Evolutionary conservation across 441 rosid genomes (phyloP), one percentile per base, ranked within the genome.

Genomic region (Omphalea diandra): DNA sequence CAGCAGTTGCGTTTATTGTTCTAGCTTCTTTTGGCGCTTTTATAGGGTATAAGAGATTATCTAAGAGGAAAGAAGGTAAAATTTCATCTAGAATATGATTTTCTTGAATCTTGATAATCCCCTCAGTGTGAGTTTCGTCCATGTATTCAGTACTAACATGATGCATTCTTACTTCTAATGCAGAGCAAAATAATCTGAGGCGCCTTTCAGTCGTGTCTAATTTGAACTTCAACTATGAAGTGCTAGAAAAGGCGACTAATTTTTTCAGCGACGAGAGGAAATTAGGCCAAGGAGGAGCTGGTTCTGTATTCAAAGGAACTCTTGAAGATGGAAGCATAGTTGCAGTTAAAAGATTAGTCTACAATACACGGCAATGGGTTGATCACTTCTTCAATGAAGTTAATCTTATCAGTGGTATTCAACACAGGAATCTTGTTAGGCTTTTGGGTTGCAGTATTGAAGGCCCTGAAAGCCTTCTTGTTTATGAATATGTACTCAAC

Each of bases 381-480:
- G 94, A 90, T 77, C 86, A 86, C 52, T 88, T 90, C 84, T 90
- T 85, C 68, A 88, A 88, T 44, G 94, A 90, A 80, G 93, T 88
- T 49, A 86, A 87, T 71, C 46, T 86, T 63, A 88, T 87, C 55
- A 87, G 83, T 20, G 84, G 84, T 4, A 80, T 89, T 70, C 82
- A 80, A 64, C 97, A 91, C 76, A 77, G 81, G 76, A 89, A 87
- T 79, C 83, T 91, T 26, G 89, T 89, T 24, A 82, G 76, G 62
- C 88, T 91, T 54, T 65, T 91, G 63, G 97, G 97, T 43, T 91
- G 94, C 74, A 89, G 94, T 73, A 85, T 88, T 22, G 91, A 87
- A 84, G 97, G 97, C 22, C 94, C 91, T 0, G 87, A 88, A 63
- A 86, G 94, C 80, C 87, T 88, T 75, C 81, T 90, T 20, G 86